These are phyloP conservation scores for Amanita brunnescens DNA, from an alignment of 768 basidiomycete genomes.

Conservation along the genomic window DNA sequence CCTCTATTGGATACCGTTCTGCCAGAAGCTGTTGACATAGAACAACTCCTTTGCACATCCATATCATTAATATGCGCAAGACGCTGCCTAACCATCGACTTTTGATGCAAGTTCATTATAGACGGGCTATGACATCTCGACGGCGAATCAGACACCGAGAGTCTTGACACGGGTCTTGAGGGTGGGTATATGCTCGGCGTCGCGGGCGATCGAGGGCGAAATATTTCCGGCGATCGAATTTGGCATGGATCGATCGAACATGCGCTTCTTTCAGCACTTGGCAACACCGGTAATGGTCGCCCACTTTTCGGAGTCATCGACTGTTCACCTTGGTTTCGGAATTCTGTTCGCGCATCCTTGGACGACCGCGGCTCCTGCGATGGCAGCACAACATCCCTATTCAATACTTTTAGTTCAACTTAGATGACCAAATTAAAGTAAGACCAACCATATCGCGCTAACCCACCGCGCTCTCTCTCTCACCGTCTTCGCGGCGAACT, in stretches of 20 bases:
- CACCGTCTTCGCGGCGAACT: slow-evolving; percentile 53
- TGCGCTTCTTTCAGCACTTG: neutral
- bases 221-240: neutral
- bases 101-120: slow-evolving; percentile 47
- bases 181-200: slow-evolving; percentile 20
- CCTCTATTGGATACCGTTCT: slow-evolving; percentile 1
- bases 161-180: slow-evolving; percentile 14
- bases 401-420: slow-evolving; percentile 1
- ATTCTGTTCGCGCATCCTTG: slow-evolving; percentile 9
- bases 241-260: neutral
- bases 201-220: slow-evolving; percentile 10
- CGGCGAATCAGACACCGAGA: slow-evolving; percentile 10
- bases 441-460: slow-evolving; percentile 59
- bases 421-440: neutral
- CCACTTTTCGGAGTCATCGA: neutral
- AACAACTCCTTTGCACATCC: slow-evolving; percentile 17
- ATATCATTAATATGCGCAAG: slow-evolving; percentile 48
- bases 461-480: slow-evolving; percentile 67
- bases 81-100: slow-evolving; percentile 60
- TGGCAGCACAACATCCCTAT: slow-evolving; percentile 53
- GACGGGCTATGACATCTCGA: slow-evolving; percentile 37
- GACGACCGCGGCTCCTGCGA: slow-evolving; percentile 18
- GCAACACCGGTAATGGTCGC: neutral
- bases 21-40: slow-evolving; percentile 7
- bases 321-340: neutral